Conservation (phyloP, 176 grass and related monocot species). For the Canna indica region DNA sequence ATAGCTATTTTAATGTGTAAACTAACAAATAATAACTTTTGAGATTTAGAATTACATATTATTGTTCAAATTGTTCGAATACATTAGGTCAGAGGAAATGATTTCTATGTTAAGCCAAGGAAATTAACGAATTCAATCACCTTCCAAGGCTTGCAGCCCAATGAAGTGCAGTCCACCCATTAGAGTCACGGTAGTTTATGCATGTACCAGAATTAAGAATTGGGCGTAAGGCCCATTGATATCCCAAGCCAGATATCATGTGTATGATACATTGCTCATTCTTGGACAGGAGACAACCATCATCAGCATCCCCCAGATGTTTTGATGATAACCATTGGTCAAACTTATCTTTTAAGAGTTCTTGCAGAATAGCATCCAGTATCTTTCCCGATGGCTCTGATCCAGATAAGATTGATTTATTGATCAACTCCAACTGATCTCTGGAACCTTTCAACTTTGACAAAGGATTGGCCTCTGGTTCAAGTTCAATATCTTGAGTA, state of each 20-base stretch:
- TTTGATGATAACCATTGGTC: constrained; percentile 51
- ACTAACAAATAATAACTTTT: constrained; percentile 1
- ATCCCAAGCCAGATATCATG: constrained; percentile 75
- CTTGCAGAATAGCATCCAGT: constrained; percentile 43
- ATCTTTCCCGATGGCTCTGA: constrained; percentile 6
- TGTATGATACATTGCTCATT: constrained; percentile 66
- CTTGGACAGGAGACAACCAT: constrained; percentile 39
- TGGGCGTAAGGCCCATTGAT: constrained; percentile 44
- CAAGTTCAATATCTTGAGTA: constrained; percentile 12
- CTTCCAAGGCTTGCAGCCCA: constrained; percentile 87
- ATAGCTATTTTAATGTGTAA: no score
- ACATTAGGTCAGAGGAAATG: background rate
- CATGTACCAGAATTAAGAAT: constrained; percentile 46
- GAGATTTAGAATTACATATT: background rate
- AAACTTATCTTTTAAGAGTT: constrained; percentile 63
- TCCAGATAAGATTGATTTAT: background rate
- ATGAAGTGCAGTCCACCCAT: constrained; percentile 88
- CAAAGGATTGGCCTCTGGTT: constrained; percentile 19
- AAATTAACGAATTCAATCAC: constrained; percentile 27
- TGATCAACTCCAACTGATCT: constrained; percentile 15
- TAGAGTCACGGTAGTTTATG: constrained; percentile 84
- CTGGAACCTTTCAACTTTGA: constrained; percentile 12
- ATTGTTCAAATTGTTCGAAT: background rate
- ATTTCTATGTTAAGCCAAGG: background rate
- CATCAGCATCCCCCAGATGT: constrained; percentile 29